Conservation (phyloP, 108 stramenopile genomes). For the Epithemia pelagica region DNA sequence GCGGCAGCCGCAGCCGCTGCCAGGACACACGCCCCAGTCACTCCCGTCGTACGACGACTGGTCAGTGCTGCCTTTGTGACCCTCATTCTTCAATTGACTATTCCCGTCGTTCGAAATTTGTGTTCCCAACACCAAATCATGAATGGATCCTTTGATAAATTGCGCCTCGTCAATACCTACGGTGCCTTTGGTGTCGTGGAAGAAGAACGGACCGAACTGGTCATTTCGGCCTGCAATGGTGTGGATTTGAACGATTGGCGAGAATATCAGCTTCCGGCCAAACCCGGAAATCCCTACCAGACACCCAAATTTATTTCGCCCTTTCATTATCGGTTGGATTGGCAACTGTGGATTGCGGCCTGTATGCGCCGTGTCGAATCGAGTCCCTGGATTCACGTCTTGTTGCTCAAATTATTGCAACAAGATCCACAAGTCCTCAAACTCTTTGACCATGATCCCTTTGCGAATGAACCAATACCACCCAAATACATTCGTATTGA, state of each 20-base stretch:
- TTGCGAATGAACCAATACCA: slow-evolving; percentile 7
- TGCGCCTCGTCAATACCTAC: slow-evolving; percentile 52
- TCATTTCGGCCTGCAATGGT: slow-evolving; percentile 36
- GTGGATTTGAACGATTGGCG: slow-evolving; percentile 39
- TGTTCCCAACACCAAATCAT: slow-evolving; percentile 41
- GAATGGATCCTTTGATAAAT: slow-evolving; percentile 60
- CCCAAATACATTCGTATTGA: slow-evolving; percentile 61
- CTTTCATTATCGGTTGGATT: slow-evolving; percentile 60
- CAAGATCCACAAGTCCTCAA: slow-evolving; percentile 42
- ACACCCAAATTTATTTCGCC: slow-evolving; percentile 42
- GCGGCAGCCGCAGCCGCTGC: background rate
- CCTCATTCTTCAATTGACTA: slow-evolving; percentile 25
- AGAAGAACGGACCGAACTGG: slow-evolving; percentile 41
- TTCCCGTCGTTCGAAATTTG: slow-evolving; percentile 43
- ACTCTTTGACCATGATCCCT: slow-evolving; percentile 47
- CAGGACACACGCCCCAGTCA: no score
- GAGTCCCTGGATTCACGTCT: slow-evolving; percentile 45
- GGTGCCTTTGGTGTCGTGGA: slow-evolving; percentile 55
- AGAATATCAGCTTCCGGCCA: slow-evolving; percentile 61
- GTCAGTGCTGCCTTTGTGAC: slow-evolving; percentile 30
- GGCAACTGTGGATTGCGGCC: slow-evolving; percentile 63
- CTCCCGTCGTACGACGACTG: slow-evolving; percentile 1
- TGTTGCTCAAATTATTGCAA: slow-evolving; percentile 40
- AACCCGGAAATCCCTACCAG: slow-evolving; percentile 41
- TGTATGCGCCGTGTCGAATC: slow-evolving; percentile 25